A percentile compares a stretch with the other conserved stretches of the same genome.
Evolutionary conservation across 140 eudicot genomes (phyloP).

Genomic region (Bidens hawaiensis): DNA sequence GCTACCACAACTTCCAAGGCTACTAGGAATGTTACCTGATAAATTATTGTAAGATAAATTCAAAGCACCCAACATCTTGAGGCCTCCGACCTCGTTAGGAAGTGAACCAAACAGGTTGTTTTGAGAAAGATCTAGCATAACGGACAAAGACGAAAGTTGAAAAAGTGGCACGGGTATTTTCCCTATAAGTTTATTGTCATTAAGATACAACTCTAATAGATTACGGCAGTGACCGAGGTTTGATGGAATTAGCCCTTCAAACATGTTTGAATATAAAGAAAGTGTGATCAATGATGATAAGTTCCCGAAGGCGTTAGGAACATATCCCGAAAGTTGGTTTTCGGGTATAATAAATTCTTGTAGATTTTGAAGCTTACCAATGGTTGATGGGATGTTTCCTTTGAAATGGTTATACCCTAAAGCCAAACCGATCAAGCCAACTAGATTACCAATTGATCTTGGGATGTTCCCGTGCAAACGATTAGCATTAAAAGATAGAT

Average conservation of each 20-base stretch:
- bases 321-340: background rate
- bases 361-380: background rate
- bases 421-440: background rate
- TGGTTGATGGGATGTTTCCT: background rate
- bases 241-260: background rate
- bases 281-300: background rate
- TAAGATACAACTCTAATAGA: background rate
- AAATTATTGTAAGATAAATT: background rate
- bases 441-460: background rate
- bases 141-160: background rate
- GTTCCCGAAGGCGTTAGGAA: background rate
- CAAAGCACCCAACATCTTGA: background rate
- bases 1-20: slow-evolving; percentile 2
- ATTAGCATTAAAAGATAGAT: background rate
- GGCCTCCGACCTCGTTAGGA: background rate
- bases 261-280: background rate
- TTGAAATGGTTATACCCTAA: background rate
- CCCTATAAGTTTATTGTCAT: background rate
- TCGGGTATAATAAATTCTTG: background rate
- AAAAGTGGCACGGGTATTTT: background rate
- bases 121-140: background rate
- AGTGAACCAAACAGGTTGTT: background rate
- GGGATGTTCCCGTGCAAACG: background rate
- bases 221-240: background rate
- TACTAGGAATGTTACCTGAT: slow-evolving; percentile 3